phyloP scores from a whole-genome alignment of 129 eudicot genomes.

The Silybum marianum region DNA sequence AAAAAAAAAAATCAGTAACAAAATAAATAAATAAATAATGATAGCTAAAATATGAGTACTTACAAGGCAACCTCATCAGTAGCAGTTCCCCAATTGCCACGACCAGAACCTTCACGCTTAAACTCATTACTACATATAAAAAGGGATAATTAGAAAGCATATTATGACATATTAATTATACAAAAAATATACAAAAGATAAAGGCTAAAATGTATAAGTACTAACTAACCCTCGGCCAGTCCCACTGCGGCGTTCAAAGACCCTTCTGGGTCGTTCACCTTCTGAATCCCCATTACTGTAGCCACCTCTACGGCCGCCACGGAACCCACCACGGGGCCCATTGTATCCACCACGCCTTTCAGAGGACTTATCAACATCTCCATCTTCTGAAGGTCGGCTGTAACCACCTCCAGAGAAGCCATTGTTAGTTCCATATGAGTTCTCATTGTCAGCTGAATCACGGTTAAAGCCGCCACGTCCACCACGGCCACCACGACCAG shows the following conservation, averaged over 20 bases:
- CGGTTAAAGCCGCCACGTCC: conserved; percentile 58
- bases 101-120: conserved; percentile 91
- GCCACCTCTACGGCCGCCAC: conserved; percentile 74
- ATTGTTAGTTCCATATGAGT: conserved; percentile 39
- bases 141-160: not conserved
- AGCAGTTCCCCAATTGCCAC: conserved; percentile 88
- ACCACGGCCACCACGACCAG: conserved; percentile 55
- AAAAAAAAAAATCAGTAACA: not conserved
- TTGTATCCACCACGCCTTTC: conserved; percentile 52
- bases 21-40: not conserved
- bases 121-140: conserved; percentile 50
- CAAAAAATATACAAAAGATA: not conserved
- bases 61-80: conserved; percentile 68
- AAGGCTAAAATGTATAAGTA: not conserved
- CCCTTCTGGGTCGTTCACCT: conserved; percentile 77
- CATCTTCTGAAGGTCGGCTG: conserved; percentile 53
- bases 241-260: conserved; percentile 80
- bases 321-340: conserved; percentile 51
- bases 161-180: not conserved
- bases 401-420: conserved; percentile 65
- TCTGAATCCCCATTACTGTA: conserved; percentile 66
- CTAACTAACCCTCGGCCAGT: conserved; percentile 90
- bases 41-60: conserved; percentile 10
- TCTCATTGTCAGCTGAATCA: conserved; percentile 40
- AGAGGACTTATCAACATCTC: conserved; percentile 48